These are phyloP conservation scores for Cyclotella kingstonii DNA, from an alignment of 108 stramenopile genomes.

Conservation along the genomic window DNA sequence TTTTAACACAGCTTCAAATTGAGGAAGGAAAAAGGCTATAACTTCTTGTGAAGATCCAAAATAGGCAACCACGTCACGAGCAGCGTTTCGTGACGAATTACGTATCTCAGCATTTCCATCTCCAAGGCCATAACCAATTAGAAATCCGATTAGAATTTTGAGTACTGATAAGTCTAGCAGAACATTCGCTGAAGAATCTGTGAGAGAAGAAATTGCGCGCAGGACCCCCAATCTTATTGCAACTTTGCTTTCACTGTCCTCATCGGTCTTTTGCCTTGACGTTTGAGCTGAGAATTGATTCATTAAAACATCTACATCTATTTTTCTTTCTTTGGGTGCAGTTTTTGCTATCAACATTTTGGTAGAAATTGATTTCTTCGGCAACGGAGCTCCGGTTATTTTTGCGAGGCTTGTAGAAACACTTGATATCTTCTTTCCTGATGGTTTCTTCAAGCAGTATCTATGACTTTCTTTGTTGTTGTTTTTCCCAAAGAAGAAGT, in stretches of 20 bases:
- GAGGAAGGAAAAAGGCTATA: constrained; percentile 76
- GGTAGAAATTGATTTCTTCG: constrained; percentile 41
- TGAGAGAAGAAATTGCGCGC: constrained; percentile 61
- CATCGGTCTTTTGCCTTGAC: constrained; percentile 45
- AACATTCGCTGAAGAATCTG: constrained; percentile 53
- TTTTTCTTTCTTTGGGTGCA: constrained; percentile 67
- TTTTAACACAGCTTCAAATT: constrained; percentile 71
- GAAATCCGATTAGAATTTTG: constrained; percentile 69
- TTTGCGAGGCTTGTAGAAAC: constrained; percentile 56
- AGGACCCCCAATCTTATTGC: constrained; percentile 67
- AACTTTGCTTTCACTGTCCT: constrained; percentile 72
- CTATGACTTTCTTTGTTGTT: constrained; percentile 55
- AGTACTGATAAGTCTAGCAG: constrained; percentile 56
- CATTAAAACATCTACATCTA: constrained; percentile 64
- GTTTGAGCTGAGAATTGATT: constrained; percentile 60
- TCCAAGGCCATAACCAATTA: constrained; percentile 82
- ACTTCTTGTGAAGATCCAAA: constrained; percentile 75
- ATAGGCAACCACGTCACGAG: constrained; percentile 70
- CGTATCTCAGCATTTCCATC: constrained; percentile 73
- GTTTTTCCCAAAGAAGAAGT: constrained; percentile 27
- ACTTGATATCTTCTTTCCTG: constrained; percentile 54
- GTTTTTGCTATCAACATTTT: constrained; percentile 38
- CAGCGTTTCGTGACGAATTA: constrained; percentile 60
- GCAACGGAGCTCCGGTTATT: constrained; percentile 43
- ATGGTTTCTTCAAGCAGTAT: constrained; percentile 60